phyloP scores from a whole-genome alignment of 108 stramenopile species.

The Fragilariopsis cylindrus region DNA sequence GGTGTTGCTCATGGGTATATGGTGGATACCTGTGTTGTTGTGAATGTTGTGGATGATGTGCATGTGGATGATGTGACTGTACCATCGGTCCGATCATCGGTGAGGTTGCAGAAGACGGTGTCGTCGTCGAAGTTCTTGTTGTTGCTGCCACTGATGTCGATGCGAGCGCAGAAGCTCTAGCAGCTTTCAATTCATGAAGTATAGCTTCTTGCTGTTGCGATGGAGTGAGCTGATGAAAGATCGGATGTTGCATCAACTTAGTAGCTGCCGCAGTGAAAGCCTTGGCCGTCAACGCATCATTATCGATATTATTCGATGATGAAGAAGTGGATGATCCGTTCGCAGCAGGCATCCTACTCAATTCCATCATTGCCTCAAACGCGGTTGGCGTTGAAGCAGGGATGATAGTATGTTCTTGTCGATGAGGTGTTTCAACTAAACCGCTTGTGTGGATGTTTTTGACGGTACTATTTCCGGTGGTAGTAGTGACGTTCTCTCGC shows the following conservation, averaged over 20 bases:
- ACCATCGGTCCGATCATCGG: not conserved
- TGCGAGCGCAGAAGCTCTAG: not conserved
- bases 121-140: not conserved
- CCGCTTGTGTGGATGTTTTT: not conserved
- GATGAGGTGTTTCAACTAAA: not conserved
- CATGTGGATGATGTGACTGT: not conserved
- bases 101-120: not conserved
- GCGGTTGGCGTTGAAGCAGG: not conserved
- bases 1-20: not conserved
- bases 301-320: not conserved
- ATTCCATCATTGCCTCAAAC: constrained; percentile 3
- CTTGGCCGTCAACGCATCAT: not conserved
- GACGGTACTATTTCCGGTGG: not conserved
- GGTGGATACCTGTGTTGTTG: not conserved
- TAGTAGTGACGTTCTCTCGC: constrained; percentile 17
- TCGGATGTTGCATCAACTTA: constrained; percentile 1
- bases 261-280: not conserved
- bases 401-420: not conserved
- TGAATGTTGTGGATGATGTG: not conserved
- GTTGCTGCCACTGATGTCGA: not conserved
- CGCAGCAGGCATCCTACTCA: not conserved
- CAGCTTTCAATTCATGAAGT: not conserved
- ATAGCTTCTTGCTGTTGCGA: constrained; percentile 2
- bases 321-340: not conserved
- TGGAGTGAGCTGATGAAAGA: constrained; percentile 7